Evolutionary conservation across 768 basidiomycete genomes (phyloP), one percentile per base, ranked within the genome.

Genomic region (Mycena sanguinolenta): DNA sequence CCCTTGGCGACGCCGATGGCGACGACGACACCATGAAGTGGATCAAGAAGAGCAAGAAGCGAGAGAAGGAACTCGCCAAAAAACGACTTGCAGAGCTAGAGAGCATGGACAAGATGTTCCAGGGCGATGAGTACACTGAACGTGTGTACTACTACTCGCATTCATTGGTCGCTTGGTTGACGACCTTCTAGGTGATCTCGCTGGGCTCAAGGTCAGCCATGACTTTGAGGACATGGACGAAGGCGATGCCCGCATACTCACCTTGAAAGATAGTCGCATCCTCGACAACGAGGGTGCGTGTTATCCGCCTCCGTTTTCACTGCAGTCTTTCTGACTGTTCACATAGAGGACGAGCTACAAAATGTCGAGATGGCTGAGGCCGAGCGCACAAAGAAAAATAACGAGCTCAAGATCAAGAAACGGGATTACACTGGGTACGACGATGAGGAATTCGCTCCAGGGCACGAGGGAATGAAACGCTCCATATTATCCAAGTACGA

Each of bases 341-440:
- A 13, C 38, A 13, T 77, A 97, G 98, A 99, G 92, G 98, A 99
- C 80, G 98, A 97, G 81, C 87, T 99, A 17, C 94, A 98, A 83
- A 98, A 99, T 74, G 86, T 98, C 63, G 95, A 98, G 76, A 89
- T 99, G 88, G 96, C 95, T 0, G 97, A 98, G 78, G 90, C 89
- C 59, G 96, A 97, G 74, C 89, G 89, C 25, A 88, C 87, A 19
- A 89, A 94, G 76, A 92, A 95, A 81, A 91, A 92, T 39, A 84
- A 90, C 58, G 94, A 96, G 52, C 82, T 94, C 58, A 97, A 98
- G 82, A 95, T 92, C 53, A 96, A 97, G 84, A 91, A 88, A 66
- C 90, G 89, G 28, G 93, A 94, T 77, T 99, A 98, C 77, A 96
- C 95, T 0, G 97, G 97, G 19, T 97, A 95, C 78, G 97, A 99